Conservation (phyloP, 2,329 filamentous ascomycete species). For the Fusarium tuaranense region DNA sequence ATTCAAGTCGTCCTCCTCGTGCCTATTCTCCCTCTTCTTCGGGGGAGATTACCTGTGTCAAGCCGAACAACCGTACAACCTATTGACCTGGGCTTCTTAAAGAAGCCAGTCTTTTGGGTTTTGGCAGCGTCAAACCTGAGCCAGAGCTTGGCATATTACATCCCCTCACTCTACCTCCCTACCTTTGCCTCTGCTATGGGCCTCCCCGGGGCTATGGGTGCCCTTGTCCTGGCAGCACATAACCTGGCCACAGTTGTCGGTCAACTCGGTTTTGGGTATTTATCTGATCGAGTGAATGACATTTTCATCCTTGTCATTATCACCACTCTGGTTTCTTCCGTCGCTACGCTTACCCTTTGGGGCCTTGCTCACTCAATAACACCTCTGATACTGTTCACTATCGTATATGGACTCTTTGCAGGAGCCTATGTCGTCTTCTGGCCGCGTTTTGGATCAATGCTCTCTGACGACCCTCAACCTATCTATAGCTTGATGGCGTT, state of each 20-base stretch:
- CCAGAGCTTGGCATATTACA: neutral
- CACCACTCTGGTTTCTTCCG: neutral
- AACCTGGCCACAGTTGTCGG: neutral
- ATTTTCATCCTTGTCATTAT: neutral
- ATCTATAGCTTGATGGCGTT: slow-evolving; percentile 43
- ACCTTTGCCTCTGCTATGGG: neutral
- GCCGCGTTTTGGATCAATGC: slow-evolving; percentile 40
- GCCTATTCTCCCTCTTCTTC: neutral
- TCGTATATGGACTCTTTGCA: slow-evolving; percentile 69
- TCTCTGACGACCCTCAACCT: slow-evolving; percentile 39
- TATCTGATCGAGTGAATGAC: neutral
- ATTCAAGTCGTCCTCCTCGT: neutral
- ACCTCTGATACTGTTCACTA: slow-evolving; percentile 52
- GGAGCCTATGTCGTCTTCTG: slow-evolving; percentile 47
- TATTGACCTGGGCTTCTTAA: neutral
- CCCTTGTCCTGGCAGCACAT: neutral
- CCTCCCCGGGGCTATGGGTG: neutral
- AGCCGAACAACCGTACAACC: neutral
- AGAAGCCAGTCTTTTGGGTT: neutral
- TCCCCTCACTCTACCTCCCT: neutral
- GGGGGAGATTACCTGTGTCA: neutral
- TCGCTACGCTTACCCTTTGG: neutral
- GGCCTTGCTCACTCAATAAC: neutral
- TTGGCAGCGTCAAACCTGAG: neutral
- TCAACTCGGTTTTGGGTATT: neutral